phyloP scores from a whole-genome alignment of 441 rosid species.

The Populus tomentosa region DNA sequence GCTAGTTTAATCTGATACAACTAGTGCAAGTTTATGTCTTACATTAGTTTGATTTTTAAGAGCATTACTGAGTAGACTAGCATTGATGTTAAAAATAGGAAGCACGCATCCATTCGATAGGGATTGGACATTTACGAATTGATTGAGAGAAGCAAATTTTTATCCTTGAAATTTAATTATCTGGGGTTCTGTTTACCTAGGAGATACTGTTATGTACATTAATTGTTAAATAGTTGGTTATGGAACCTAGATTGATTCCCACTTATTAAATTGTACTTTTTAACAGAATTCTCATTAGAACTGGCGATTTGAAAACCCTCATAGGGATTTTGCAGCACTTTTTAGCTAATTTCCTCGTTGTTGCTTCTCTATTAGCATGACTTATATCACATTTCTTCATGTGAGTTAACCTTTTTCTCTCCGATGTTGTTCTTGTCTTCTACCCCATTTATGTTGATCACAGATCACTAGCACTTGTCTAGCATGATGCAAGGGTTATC shows the following conservation, averaged over 20 bases:
- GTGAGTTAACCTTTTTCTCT: neutral
- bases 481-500: neutral
- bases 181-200: neutral
- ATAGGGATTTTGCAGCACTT: neutral
- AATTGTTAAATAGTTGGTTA: neutral
- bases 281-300: neutral
- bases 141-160: neutral
- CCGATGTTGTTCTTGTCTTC: neutral
- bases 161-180: neutral
- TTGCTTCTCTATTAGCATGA: neutral
- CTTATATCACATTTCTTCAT: neutral
- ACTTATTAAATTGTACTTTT: neutral
- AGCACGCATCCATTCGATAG: neutral
- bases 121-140: neutral
- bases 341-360: neutral
- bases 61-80: neutral
- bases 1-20: neutral
- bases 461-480: neutral
- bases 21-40: conserved; percentile 1
- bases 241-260: neutral
- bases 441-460: neutral
- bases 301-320: neutral
- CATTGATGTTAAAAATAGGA: neutral
- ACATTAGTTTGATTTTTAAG: neutral
- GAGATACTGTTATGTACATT: neutral